phyloP scores from a whole-genome alignment of 163 green algal genomes.

The Volvox carteri region DNA sequence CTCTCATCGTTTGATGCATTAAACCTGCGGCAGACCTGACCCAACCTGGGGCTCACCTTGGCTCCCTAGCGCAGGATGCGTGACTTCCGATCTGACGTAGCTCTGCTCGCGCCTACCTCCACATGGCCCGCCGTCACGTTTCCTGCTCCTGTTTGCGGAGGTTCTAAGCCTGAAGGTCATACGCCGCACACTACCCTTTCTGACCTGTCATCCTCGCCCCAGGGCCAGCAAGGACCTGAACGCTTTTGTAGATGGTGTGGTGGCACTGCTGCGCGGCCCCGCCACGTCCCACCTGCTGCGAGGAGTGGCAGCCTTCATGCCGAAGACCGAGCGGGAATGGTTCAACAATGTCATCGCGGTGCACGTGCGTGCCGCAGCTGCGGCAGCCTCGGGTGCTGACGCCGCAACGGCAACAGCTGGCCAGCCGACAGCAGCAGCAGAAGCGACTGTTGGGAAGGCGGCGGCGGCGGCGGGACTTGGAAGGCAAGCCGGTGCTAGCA shows the following conservation, averaged over 20 bases:
- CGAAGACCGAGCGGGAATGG: constrained; percentile 56
- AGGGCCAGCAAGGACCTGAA: constrained; percentile 61
- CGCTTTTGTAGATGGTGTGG: constrained; percentile 65
- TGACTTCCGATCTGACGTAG: no score
- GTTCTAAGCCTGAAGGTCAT: no score
- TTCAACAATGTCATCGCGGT: constrained; percentile 51
- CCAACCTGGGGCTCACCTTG: no score
- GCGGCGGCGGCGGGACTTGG: not conserved
- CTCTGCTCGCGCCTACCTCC: no score
- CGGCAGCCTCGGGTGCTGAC: not conserved
- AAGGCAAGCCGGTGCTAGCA: not conserved
- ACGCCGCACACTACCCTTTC: no score
- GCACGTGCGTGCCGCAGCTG: constrained; percentile 48
- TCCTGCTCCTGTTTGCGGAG: no score
- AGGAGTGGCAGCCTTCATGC: constrained; percentile 65
- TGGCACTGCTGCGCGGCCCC: constrained; percentile 59
- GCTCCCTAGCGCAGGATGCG: no score
- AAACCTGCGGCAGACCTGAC: no score
- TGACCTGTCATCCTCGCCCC: no score
- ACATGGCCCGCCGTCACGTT: no score
- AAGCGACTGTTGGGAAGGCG: no score
- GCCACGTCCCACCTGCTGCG: constrained; percentile 62
- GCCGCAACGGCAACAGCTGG: not conserved
- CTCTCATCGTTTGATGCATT: not conserved
- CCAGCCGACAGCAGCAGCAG: no score